Percentiles rank a stretch among this genome's conserved stretches.
phyloP scores from a whole-genome alignment of 129 eudicot species.

The Arctium minus region DNA sequence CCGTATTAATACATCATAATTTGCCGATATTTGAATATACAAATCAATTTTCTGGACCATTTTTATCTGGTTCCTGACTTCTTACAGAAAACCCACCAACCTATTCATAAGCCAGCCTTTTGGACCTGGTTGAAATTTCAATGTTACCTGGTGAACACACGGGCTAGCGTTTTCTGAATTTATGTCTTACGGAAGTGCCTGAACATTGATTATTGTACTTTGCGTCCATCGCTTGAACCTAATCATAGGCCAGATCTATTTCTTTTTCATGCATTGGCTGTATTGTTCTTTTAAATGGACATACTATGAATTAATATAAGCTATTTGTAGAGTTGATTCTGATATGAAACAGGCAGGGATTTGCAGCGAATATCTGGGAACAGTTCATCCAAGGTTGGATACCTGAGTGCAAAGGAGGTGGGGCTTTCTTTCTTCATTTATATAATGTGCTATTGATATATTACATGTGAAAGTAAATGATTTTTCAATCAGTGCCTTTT shows the following conservation, averaged over 20 bases:
- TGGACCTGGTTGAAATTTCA: not conserved
- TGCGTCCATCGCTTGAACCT: not conserved
- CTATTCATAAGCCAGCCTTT: not conserved
- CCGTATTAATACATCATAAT: not conserved
- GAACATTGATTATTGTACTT: not conserved
- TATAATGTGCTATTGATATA: not conserved
- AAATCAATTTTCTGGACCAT: not conserved
- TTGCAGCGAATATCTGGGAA: slow-evolving; percentile 91
- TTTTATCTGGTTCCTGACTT: not conserved
- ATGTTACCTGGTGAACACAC: too few relatives aligned
- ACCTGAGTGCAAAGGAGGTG: slow-evolving; percentile 77
- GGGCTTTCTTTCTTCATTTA: slow-evolving; percentile 13
- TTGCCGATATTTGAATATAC: not conserved
- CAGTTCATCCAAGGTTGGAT: slow-evolving; percentile 66
- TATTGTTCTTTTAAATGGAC: not conserved
- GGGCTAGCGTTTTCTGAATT: too few relatives aligned
- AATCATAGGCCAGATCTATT: not conserved
- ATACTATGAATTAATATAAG: not conserved
- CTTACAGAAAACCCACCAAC: not conserved
- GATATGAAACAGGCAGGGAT: slow-evolving; percentile 90
- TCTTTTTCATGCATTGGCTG: not conserved
- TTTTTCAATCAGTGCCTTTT: not conserved
- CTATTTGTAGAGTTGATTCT: slow-evolving; percentile 55
- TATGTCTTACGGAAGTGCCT: not conserved
- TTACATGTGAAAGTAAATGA: not conserved